Conservation (phyloP, 805 yeast species). For the Tetrapisispora arboricola region DNA sequence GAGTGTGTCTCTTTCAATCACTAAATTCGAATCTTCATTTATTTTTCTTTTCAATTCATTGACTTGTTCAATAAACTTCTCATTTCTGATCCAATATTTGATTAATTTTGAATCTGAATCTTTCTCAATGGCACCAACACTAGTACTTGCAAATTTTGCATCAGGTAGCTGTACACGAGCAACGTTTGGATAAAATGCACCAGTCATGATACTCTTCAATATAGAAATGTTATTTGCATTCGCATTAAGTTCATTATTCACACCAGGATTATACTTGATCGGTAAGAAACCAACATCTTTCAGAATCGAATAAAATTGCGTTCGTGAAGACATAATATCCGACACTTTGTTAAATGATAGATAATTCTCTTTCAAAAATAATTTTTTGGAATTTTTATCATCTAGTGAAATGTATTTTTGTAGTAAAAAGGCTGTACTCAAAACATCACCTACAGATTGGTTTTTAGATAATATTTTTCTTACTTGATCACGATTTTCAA, state of each 20-base stretch:
- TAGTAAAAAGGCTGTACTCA: slow-evolving; percentile 55
- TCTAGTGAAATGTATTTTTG: slow-evolving; percentile 36
- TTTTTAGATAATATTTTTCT: slow-evolving; percentile 33
- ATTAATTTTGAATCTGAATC: slow-evolving; percentile 72
- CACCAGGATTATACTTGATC: slow-evolving; percentile 32
- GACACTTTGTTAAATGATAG: slow-evolving; percentile 55
- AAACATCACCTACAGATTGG: slow-evolving; percentile 53
- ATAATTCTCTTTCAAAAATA: slow-evolving; percentile 45
- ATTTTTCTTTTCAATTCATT: slow-evolving; percentile 4
- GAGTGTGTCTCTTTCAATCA: slow-evolving; percentile 8
- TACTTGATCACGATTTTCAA: slow-evolving; percentile 55
- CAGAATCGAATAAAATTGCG: slow-evolving; percentile 60
- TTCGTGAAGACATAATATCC: slow-evolving; percentile 61
- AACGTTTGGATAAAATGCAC: slow-evolving; percentile 73
- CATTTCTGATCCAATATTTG: slow-evolving; percentile 64
- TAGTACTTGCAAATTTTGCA: slow-evolving; percentile 56
- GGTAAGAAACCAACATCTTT: slow-evolving; percentile 74
- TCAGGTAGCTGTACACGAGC: slow-evolving; percentile 78
- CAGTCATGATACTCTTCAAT: slow-evolving; percentile 60
- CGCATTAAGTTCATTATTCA: slow-evolving; percentile 34
- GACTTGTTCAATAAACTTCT: slow-evolving; percentile 34
- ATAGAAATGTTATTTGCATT: slow-evolving; percentile 43
- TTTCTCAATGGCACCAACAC: slow-evolving; percentile 73
- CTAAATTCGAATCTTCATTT: slow-evolving; percentile 7
- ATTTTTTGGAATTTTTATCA: slow-evolving; percentile 25